Base-by-base conservation (phyloP, 2,329 filamentous ascomycete genomes). In the Ceratocystis ficicola region DNA sequence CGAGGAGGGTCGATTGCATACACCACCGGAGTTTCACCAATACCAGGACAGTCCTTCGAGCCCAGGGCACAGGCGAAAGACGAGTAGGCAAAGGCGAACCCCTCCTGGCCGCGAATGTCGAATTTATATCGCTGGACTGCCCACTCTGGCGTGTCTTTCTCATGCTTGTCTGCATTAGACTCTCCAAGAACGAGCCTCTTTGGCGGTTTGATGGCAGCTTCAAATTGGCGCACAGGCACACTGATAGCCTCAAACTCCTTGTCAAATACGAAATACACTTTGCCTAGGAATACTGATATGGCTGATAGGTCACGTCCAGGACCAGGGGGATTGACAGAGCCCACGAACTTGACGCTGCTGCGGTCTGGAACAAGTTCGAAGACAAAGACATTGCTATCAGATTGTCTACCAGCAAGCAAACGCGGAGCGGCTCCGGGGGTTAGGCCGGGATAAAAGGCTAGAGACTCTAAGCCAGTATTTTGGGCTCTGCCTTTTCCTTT, bases 1-100 rank as follows among this genome's bases (percentile, higher is more conserved):
- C 66, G 28, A 63, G 66, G 62, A 65, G 68, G 65, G 25, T 68
- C 17, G 69, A 71, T 60, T 48, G 69, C 44, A 60, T 67, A 32
- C 52, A 70, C 62, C 22, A 66, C 52, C 2, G 67, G 67, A 30
- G 65, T 68, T 22, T 65, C 52, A 4, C 55, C 65, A 20, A 66
- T 59, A 5, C 48, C 55, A n/a, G 41, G 15, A 28, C 67, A 68
- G 30, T 44, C 67, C 30, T 60, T 44, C 10, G 52, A 55, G 30
- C 44, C 36, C 22, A 66, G 41, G 17, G 64, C 67, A 59, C 67
- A 68, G 6, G 52, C 52, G 64, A 66, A 68, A 20, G 44, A 61
- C 41, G 64, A 66, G 41, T 68, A 68, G 15, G 65, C 67, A 66
- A 68, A 68, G 7, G 62, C 67, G n/a, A 68, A 30, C 5, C 67